Evolutionary conservation across 345 rosid genomes (phyloP).

Genomic region (Microcos paniculata): DNA sequence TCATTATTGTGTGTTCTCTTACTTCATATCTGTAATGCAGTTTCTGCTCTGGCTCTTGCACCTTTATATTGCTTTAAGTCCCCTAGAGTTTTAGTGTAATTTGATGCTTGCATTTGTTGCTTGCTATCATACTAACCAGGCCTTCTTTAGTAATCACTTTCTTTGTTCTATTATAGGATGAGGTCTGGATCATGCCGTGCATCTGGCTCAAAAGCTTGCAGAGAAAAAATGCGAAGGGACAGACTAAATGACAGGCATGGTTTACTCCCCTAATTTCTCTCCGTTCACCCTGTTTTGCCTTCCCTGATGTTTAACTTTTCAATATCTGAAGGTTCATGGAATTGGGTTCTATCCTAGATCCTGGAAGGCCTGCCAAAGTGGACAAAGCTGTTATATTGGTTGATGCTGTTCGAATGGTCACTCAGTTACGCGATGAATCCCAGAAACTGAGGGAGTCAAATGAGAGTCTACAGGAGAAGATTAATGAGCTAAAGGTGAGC

Average conservation of each 20-base stretch:
- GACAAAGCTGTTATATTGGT: constrained; percentile 53
- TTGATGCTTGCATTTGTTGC: not conserved
- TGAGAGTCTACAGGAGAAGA: constrained; percentile 44
- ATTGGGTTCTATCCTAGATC: constrained; percentile 54
- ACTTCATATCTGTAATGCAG: not conserved
- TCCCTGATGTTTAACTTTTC: constrained; percentile 11
- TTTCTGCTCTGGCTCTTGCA: not conserved
- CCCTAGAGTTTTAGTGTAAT: not conserved
- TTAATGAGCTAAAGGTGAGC: constrained; percentile 49
- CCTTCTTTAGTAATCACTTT: not conserved
- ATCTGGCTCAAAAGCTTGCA: constrained; percentile 57
- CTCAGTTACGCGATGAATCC: constrained; percentile 50
- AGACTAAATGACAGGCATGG: constrained; percentile 53
- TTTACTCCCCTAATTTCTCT: constrained; percentile 6
- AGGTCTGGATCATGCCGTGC: constrained; percentile 29
- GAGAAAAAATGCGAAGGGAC: constrained; percentile 60
- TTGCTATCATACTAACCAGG: too few relatives aligned
- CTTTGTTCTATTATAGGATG: constrained; percentile 12
- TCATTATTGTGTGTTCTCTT: not conserved
- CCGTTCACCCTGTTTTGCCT: not conserved
- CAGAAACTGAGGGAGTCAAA: constrained; percentile 51
- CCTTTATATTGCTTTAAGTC: not conserved
- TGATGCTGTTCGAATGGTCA: constrained; percentile 55
- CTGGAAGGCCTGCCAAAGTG: constrained; percentile 51
- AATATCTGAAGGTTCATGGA: constrained; percentile 45